Evolutionary conservation across 495 filamentous ascomycete species (phyloP).

Genomic region (Bombardia bombarda): DNA sequence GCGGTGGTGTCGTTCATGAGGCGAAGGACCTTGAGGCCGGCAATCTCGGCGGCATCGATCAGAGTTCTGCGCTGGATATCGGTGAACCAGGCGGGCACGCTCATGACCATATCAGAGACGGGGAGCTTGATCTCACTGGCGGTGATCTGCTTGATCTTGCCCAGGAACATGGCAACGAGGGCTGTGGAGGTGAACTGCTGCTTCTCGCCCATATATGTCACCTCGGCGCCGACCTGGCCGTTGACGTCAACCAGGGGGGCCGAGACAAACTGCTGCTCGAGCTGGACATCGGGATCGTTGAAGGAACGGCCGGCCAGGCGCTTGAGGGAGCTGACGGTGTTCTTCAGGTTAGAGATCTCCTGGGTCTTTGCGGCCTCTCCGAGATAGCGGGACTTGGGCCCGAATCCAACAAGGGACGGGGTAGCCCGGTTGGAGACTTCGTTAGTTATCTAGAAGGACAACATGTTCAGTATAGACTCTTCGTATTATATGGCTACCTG

Average conservation of each 20-base stretch:
- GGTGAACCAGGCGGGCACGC: constrained; percentile 94
- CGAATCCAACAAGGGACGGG: constrained; percentile 94
- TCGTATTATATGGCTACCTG: background rate
- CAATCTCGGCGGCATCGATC: constrained; percentile 90
- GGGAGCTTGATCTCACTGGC: constrained; percentile 82
- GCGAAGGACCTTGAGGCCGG: constrained; percentile 84
- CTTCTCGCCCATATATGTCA: constrained; percentile 89
- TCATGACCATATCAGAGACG: constrained; percentile 91
- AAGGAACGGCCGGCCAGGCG: constrained; percentile 78
- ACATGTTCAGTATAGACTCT: constrained; percentile 4
- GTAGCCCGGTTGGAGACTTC: constrained; percentile 98
- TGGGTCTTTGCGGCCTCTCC: constrained; percentile 96
- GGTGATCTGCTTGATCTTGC: constrained; percentile 85
- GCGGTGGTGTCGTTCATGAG: constrained; percentile 98
- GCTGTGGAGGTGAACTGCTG: constrained; percentile 87
- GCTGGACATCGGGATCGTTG: constrained; percentile 82
- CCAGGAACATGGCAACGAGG: constrained; percentile 89
- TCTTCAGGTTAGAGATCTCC: constrained; percentile 99
- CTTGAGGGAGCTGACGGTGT: constrained; percentile 89
- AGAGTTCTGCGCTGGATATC: constrained; percentile 84
- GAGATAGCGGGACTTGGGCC: constrained; percentile 83
- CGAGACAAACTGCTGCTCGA: constrained; percentile 89
- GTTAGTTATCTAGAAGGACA: constrained; percentile 71
- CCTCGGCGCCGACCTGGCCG: constrained; percentile 91
- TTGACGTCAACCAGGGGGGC: constrained; percentile 79